phyloP scores from a whole-genome alignment of 2,329 filamentous ascomycete species.

The Westerdykella ornata region DNA sequence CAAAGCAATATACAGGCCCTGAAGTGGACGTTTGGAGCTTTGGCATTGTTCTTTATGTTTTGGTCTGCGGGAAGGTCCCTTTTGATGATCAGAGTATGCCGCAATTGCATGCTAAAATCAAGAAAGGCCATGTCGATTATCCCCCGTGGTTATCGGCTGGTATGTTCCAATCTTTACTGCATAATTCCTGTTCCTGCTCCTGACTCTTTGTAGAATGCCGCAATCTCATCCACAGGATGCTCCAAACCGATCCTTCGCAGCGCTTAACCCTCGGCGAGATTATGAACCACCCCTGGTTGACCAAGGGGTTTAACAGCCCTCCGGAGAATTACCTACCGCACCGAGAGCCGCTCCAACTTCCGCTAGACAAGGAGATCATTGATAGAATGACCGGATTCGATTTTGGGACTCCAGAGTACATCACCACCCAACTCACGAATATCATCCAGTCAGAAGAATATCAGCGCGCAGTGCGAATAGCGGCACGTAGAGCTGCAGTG shows the following conservation, averaged over 20 bases:
- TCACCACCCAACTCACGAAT: conserved; percentile 72
- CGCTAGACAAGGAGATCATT: conserved; percentile 75
- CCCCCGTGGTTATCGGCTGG: conserved; percentile 86
- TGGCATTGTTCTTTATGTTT: conserved; percentile 91
- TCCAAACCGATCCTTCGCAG: conserved; percentile 86
- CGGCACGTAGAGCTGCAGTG: conserved; percentile 58
- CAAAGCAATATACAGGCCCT: conserved; percentile 87
- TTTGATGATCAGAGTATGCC: conserved; percentile 99
- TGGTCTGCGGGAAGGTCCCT: conserved; percentile 95
- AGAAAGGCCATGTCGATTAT: conserved; percentile 93
- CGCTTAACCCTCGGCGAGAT: conserved; percentile 85
- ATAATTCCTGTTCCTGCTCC: not conserved
- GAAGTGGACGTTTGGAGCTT: conserved; percentile 99
- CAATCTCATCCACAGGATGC: conserved; percentile 85
- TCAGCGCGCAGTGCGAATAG: conserved; percentile 69
- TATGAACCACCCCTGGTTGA: conserved; percentile 92
- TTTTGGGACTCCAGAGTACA: conserved; percentile 80
- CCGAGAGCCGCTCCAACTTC: conserved; percentile 77
- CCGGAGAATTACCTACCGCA: conserved; percentile 83
- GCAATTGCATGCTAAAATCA: conserved; percentile 95
- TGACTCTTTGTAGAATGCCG: conserved; percentile 65
- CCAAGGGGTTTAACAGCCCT: conserved; percentile 77
- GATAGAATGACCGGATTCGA: conserved; percentile 97
- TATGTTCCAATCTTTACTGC: conserved; percentile 46
- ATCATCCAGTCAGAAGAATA: conserved; percentile 94